Evolutionary conservation across 1,284 basidiomycete genomes (phyloP).

Genomic region (Tilletia caries): DNA sequence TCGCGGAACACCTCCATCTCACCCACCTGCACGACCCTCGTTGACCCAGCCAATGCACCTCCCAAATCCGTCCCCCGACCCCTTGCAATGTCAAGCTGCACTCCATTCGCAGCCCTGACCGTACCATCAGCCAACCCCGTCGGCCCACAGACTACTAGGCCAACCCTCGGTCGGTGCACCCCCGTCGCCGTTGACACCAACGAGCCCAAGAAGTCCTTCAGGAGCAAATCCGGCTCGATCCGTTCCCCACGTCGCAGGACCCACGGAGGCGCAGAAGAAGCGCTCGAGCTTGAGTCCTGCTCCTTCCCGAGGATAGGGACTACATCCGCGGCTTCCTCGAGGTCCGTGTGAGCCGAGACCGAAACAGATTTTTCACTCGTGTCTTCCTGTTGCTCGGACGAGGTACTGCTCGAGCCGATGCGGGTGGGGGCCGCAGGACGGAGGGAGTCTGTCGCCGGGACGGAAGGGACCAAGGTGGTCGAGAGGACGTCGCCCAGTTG

Average conservation of each 20-base stretch:
- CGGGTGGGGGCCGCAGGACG: no score
- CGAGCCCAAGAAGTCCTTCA: conserved; percentile 2
- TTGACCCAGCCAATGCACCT: background rate
- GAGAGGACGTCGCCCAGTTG: background rate
- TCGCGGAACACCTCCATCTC: background rate
- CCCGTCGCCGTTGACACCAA: background rate
- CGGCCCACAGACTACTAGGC: background rate
- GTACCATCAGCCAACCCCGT: background rate
- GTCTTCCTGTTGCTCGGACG: background rate
- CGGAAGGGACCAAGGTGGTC: background rate
- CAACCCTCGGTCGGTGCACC: background rate
- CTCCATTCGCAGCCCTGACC: background rate
- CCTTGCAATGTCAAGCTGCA: background rate
- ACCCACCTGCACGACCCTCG: background rate
- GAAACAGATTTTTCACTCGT: background rate
- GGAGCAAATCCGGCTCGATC: background rate
- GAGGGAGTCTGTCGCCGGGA: background rate
- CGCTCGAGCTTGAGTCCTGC: background rate
- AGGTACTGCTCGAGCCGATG: no score
- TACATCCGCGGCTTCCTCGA: background rate
- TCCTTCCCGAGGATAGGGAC: background rate
- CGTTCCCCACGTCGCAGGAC: background rate
- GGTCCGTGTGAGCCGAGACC: background rate
- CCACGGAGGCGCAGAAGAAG: background rate
- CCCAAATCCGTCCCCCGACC: background rate